phyloP scores from a whole-genome alignment of 2,329 filamentous ascomycete species.

The Lachnellula subtilissima region DNA sequence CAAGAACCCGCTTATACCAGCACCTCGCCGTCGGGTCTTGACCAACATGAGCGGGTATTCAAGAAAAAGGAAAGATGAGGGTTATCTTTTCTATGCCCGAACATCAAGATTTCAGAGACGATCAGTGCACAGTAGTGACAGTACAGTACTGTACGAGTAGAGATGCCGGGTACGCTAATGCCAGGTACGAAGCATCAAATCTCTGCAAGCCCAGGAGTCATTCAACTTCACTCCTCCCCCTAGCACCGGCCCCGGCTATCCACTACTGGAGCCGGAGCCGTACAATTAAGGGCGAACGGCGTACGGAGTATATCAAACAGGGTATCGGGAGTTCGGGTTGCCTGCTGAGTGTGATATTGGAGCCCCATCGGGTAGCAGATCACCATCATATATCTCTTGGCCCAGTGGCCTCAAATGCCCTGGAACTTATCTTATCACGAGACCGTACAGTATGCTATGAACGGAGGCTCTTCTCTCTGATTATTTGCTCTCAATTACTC shows the following conservation, averaged over 20 bases:
- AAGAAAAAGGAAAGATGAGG: neutral
- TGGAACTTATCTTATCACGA: neutral
- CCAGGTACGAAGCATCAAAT: conserved; percentile 18
- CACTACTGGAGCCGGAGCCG: conserved; percentile 10
- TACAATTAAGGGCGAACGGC: neutral
- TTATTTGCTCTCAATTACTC: conserved; percentile 6
- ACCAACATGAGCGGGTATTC: neutral
- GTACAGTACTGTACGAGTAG: neutral
- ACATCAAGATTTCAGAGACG: conserved; percentile 10
- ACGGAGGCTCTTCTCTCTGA: conserved; percentile 8
- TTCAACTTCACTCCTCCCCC: neutral
- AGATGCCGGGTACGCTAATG: conserved; percentile 13
- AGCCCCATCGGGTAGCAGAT: neutral
- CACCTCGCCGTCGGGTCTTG: neutral
- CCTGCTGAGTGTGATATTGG: neutral
- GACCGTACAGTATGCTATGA: neutral
- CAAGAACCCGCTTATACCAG: neutral
- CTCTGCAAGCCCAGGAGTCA: conserved; percentile 5
- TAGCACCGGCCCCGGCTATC: conserved; percentile 5
- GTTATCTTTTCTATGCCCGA: neutral
- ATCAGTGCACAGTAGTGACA: conserved; percentile 1
- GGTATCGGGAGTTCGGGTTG: neutral
- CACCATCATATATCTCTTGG: neutral
- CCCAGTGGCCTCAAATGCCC: neutral
- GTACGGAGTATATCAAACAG: neutral